Percentiles rank a stretch among this genome's conserved stretches.
Evolutionary conservation across 768 basidiomycete genomes (phyloP).

Genomic region (Tephrocybe sp.): DNA sequence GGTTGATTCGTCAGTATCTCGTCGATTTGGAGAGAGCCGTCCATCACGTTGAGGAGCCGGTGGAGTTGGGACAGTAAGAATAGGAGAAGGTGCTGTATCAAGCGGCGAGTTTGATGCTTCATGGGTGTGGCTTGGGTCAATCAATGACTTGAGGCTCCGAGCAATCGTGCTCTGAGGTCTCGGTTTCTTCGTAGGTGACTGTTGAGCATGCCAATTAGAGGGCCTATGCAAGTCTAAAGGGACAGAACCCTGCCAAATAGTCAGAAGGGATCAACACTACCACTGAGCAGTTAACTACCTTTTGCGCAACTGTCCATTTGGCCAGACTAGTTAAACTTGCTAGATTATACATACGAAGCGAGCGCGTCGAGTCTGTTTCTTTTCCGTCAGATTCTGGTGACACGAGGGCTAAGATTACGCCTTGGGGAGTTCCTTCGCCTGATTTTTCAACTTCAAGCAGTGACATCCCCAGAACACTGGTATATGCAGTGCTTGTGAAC

Average conservation of each 20-base stretch:
- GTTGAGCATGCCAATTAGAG: conserved; percentile 49
- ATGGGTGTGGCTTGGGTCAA: conserved; percentile 30
- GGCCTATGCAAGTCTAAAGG: conserved; percentile 60
- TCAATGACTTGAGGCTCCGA: conserved; percentile 60
- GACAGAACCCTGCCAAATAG: conserved; percentile 42
- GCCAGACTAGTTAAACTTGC: conserved; percentile 72
- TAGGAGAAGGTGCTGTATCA: conserved; percentile 27
- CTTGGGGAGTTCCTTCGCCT: conserved; percentile 51
- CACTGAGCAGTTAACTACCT: conserved; percentile 37
- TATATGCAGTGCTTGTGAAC: too few relatives aligned
- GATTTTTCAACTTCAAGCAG: conserved; percentile 67
- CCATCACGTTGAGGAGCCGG: conserved; percentile 3
- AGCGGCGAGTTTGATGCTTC: conserved; percentile 23
- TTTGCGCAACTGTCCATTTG: conserved; percentile 68
- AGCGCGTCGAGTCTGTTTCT: conserved; percentile 53
- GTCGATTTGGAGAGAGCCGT: conserved; percentile 19
- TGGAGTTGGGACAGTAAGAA: not conserved
- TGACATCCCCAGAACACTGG: conserved; percentile 75
- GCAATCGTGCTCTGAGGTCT: conserved; percentile 57
- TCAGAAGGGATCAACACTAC: conserved; percentile 6
- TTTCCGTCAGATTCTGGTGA: conserved; percentile 56
- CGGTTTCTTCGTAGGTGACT: conserved; percentile 46
- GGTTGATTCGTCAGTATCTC: conserved; percentile 43
- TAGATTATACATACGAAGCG: conserved; percentile 81
- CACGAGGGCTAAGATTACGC: conserved; percentile 75